Conservation (phyloP, 1,284 basidiomycete species). For the Austroboletus olivaceoglutinosus region DNA sequence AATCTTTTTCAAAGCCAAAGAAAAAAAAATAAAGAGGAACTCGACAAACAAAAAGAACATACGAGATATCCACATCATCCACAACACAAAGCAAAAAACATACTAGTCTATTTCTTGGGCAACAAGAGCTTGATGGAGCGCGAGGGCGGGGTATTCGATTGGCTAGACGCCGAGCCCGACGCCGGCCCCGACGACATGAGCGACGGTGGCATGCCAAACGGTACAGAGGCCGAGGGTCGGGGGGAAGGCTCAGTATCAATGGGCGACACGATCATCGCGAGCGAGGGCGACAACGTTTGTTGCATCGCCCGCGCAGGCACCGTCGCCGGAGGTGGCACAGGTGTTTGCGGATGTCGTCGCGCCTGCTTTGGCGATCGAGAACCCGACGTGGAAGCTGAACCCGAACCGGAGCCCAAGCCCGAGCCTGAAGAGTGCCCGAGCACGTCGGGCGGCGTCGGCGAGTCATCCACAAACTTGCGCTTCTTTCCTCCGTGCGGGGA, state of each 20-base stretch:
- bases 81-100: neutral
- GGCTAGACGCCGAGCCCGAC: constrained; percentile 6
- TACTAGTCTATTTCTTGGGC: constrained; percentile 29
- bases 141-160: constrained; percentile 30
- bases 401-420: constrained; percentile 12
- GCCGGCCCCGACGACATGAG: constrained; percentile 6
- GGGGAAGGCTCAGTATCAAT: constrained; percentile 34
- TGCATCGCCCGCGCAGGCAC: constrained; percentile 39
- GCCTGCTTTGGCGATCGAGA: constrained; percentile 34
- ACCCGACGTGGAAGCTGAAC: constrained; percentile 16
- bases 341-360: constrained; percentile 34
- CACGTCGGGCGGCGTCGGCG: constrained; percentile 26
- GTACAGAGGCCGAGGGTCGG: constrained; percentile 27
- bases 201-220: constrained; percentile 15
- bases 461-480: constrained; percentile 45
- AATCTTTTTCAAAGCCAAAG: neutral
- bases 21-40: neutral
- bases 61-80: neutral
- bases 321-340: constrained; percentile 24
- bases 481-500: constrained; percentile 39
- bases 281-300: constrained; percentile 44
- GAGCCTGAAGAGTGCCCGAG: constrained; percentile 7
- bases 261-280: constrained; percentile 44
- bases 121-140: constrained; percentile 34
- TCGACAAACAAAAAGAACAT: constrained; percentile 3